Evolutionary conservation across 805 yeast species (phyloP), one percentile per base, ranked within the genome.

Genomic region (Ogataea degrootiae): DNA sequence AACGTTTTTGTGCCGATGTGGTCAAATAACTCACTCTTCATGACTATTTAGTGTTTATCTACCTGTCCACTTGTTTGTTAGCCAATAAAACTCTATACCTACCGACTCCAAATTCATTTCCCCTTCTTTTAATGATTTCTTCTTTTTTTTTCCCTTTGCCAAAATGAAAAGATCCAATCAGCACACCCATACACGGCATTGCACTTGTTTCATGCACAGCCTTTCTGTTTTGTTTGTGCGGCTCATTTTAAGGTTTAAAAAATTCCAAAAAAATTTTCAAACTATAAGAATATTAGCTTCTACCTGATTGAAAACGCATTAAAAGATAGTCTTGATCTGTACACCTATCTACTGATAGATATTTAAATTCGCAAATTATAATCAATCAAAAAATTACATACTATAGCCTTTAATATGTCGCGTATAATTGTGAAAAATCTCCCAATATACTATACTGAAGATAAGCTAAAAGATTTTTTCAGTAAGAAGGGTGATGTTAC

Each of bases 351-450:
- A 19, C 35, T 23, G 22, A n/a, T 16, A 35, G 9, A 16, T 19
- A 17, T 19, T n/a, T 16, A 16, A 23, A 23, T 23, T 26, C 12
- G 9, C 9, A 21, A 12, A 21, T 17, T 34, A 34, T 34, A 16
- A 19, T 40, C n/a, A 39, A 9, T 39, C 14, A 36, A 26, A 15
- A 36, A 23, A 33, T 16, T 31, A n/a, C 23, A 31, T 15, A 23
- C n/a, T n/a, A 16, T 11, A 12, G 4, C n/a, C 33, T 26, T 19
- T 9, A 38, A 34, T 11, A 79, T 79, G 83, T 91, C 98, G 19
- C 86, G 98, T 68, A 77, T 92, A 45, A 92, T 92, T 57, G 96
- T 92, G 6, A 92, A 88, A 65, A 94, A 95, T 39, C 74, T 92
- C 44, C 98, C 98, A 8, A 71, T 73, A 54, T 87, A 86, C 62